Evolutionary conservation across 192 early-diverging fungal genomes (phyloP).

Genomic region (Linnemannia hyalina): DNA sequence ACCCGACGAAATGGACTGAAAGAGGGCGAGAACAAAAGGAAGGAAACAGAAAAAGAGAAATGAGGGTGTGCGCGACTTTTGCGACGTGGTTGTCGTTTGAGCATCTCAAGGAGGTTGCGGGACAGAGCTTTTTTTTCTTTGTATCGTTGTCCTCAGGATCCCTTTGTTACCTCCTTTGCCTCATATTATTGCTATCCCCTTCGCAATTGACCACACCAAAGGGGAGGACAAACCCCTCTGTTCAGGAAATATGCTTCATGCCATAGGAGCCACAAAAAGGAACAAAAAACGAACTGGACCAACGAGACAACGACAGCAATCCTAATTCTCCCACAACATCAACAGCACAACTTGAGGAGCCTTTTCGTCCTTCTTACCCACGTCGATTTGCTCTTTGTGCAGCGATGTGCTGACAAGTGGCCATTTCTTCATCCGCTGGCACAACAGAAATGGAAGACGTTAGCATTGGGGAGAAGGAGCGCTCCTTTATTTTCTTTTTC

Average conservation of each 20-base stretch:
- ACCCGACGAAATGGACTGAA: neutral
- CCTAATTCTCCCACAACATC: neutral
- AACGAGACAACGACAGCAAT: neutral
- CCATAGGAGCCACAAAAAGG: neutral
- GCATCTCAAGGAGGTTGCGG: neutral
- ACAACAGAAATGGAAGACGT: too few species aligned
- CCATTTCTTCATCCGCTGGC: neutral
- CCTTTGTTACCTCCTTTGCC: neutral
- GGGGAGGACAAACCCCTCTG: neutral
- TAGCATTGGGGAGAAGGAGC: neutral
- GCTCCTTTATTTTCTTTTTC: constrained; percentile 1
- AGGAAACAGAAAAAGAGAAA: neutral
- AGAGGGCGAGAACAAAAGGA: neutral
- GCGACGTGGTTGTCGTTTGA: neutral
- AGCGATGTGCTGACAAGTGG: neutral
- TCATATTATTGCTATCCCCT: neutral
- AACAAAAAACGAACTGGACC: neutral
- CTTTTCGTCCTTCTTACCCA: neutral
- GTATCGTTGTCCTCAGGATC: neutral
- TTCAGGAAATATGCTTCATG: neutral
- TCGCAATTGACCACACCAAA: neutral
- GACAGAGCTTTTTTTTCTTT: neutral
- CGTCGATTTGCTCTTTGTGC: neutral
- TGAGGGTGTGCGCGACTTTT: constrained; percentile 1
- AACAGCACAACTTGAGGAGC: neutral